A percentile compares a stretch with the other conserved stretches of the same genome.
Evolutionary conservation across 1,284 basidiomycete genomes (phyloP).

Genomic region (Mycosarcoma maydis): DNA sequence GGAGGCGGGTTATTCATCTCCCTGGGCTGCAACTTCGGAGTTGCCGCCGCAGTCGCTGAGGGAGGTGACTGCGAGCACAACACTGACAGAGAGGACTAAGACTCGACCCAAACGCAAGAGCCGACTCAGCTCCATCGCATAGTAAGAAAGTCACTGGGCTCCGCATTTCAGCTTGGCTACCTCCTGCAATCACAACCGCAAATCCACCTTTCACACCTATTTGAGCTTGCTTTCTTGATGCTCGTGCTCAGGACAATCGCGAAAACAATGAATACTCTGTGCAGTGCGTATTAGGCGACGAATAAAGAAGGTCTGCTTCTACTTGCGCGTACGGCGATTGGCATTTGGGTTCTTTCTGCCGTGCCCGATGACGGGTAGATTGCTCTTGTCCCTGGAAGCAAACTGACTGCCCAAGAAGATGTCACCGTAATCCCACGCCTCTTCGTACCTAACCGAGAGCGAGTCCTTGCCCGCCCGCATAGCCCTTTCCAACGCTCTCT

Average conservation of each 20-base stretch:
- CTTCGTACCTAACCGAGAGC: slow-evolving; percentile 60
- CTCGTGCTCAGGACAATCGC: too few species aligned
- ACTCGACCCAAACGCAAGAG: slow-evolving; percentile 37
- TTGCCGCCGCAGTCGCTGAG: slow-evolving; percentile 17
- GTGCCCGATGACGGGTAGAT: slow-evolving; percentile 61
- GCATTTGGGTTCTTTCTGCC: slow-evolving; percentile 65
- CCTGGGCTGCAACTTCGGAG: slow-evolving; percentile 19
- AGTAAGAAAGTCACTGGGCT: background rate
- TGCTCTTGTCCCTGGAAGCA: slow-evolving; percentile 29
- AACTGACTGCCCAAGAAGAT: slow-evolving; percentile 53
- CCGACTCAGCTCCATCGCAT: slow-evolving; percentile 3
- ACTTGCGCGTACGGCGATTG: slow-evolving; percentile 45
- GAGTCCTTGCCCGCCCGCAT: slow-evolving; percentile 57
- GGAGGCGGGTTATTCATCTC: slow-evolving; percentile 31
- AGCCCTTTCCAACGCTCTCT: slow-evolving; percentile 46
- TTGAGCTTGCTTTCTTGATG: too few species aligned
- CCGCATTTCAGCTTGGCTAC: background rate
- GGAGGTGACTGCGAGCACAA: background rate
- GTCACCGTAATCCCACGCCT: slow-evolving; percentile 62
- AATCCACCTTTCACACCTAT: too few species aligned
- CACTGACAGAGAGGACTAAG: slow-evolving; percentile 34
- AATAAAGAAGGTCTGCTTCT: too few species aligned
- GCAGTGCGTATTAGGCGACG: too few species aligned
- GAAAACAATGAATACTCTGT: too few species aligned
- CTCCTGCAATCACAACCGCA: background rate